Evolutionary conservation across 2,329 filamentous ascomycete species (phyloP).

Genomic region (Ceratocystis harringtonii): DNA sequence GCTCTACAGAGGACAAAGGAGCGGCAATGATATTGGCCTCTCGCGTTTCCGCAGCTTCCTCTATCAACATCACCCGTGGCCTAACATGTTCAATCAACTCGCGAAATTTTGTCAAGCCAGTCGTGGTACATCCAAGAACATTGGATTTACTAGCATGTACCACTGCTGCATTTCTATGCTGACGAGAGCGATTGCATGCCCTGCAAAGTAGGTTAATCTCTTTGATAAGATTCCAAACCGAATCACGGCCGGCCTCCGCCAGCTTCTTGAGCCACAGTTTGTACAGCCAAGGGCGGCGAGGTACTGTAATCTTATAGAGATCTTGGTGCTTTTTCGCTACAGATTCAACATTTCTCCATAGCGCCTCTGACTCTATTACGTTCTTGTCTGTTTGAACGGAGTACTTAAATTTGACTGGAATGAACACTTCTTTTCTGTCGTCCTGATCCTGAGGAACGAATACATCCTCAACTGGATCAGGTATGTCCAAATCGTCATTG

Average conservation of each 20-base stretch:
- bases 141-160: constrained; percentile 21
- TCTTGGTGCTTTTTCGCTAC: constrained; percentile 27
- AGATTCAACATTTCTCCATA: constrained; percentile 14
- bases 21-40: constrained; percentile 45
- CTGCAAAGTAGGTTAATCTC: constrained; percentile 36
- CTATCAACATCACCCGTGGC: constrained; percentile 56
- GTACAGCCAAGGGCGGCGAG: constrained; percentile 50
- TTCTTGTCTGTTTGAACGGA: neutral
- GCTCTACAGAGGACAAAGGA: constrained; percentile 36
- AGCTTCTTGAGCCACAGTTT: constrained; percentile 43
- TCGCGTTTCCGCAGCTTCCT: constrained; percentile 65
- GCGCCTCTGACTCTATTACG: neutral
- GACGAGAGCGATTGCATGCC: constrained; percentile 41
- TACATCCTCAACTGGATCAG: constrained; percentile 6
- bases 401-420: constrained; percentile 18
- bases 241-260: constrained; percentile 31
- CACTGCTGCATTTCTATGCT: constrained; percentile 39
- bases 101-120: constrained; percentile 67
- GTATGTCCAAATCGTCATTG: constrained; percentile 6
- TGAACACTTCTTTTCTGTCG: constrained; percentile 42
- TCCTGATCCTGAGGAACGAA: constrained; percentile 18
- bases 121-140: constrained; percentile 57
- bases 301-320: constrained; percentile 43
- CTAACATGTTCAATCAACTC: constrained; percentile 49
- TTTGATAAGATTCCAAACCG: constrained; percentile 35